phyloP scores from a whole-genome alignment of 768 basidiomycete species.

The Lactarius sanguifluus region DNA sequence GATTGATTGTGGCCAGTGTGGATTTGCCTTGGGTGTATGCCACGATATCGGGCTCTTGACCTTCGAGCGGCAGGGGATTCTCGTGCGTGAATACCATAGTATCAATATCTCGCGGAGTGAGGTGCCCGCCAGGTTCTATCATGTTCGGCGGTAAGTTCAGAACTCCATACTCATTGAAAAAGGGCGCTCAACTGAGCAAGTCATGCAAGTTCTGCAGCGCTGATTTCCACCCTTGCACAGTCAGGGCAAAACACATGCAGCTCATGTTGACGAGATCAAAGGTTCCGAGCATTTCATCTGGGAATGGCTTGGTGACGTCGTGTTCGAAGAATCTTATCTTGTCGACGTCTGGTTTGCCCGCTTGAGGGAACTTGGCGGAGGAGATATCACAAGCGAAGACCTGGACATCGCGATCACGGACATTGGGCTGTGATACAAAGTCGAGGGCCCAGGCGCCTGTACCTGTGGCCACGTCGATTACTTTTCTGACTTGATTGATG shows the following conservation, averaged over 20 bases:
- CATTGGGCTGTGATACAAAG: constrained; percentile 4
- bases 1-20: no score
- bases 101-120: neutral
- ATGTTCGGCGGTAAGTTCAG: neutral
- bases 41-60: no score
- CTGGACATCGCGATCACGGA: constrained; percentile 12
- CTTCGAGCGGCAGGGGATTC: no score
- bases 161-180: neutral
- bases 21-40: no score
- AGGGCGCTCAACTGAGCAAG: constrained; percentile 10
- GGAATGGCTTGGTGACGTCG: constrained; percentile 10
- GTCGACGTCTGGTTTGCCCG: neutral
- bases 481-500: constrained; percentile 3
- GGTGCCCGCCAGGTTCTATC: neutral
- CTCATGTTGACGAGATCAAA: constrained; percentile 11
- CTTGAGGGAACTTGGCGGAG: neutral
- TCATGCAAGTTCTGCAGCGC: neutral
- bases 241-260: neutral
- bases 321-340: constrained; percentile 7
- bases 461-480: constrained; percentile 6
- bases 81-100: neutral
- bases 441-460: constrained; percentile 13
- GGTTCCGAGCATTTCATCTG: constrained; percentile 11
- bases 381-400: constrained; percentile 19
- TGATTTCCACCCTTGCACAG: constrained; percentile 1